These are phyloP conservation scores for Fragosphaeria purpurea DNA, from an alignment of 2,329 filamentous ascomycete genomes.

Conservation along the genomic window DNA sequence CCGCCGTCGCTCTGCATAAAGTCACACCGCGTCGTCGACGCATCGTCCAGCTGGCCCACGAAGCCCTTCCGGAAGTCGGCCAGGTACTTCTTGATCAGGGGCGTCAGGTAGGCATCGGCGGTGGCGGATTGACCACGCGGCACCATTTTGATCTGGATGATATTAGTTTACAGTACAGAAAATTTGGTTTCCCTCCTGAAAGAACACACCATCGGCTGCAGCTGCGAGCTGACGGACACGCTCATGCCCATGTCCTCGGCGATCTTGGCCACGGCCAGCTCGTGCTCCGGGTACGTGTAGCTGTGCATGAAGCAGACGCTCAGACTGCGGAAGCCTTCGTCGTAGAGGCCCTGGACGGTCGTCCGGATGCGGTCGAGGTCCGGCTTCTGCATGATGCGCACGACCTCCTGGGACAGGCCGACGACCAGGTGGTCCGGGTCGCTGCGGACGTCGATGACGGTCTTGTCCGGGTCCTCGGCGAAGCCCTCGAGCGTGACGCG, in stretches of 20 bases:
- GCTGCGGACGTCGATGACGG: conserved; percentile 2
- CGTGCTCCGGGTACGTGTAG: conserved; percentile 14
- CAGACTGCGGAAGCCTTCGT: conserved; percentile 40
- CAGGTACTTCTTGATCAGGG: conserved; percentile 61
- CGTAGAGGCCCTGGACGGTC: conserved; percentile 50
- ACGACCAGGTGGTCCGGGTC: conserved; percentile 20
- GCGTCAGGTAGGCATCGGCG: conserved; percentile 66
- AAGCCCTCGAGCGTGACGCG: conserved; percentile 80
- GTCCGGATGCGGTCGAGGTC: conserved; percentile 41
- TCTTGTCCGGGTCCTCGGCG: conserved; percentile 6
- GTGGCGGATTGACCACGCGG: conserved; percentile 60
- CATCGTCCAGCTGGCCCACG: conserved; percentile 38
- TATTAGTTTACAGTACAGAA: too few relatives aligned
- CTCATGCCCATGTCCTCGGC: conserved; percentile 9
- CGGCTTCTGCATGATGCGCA: conserved; percentile 39
- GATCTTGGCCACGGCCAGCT: conserved; percentile 7
- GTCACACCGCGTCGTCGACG: too few relatives aligned
- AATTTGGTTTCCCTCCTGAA: too few relatives aligned
- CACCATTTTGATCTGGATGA: conserved; percentile 53
- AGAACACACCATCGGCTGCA: conserved; percentile 6
- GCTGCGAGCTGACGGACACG: conserved; percentile 3
- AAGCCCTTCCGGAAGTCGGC: conserved; percentile 57
- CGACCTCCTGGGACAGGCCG: conserved; percentile 45
- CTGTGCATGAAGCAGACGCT: conserved; percentile 25
- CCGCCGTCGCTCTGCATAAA: conserved; percentile 58